Base-by-base conservation (phyloP, 1,284 basidiomycete genomes). In the Papiliotrema fonsecae region DNA sequence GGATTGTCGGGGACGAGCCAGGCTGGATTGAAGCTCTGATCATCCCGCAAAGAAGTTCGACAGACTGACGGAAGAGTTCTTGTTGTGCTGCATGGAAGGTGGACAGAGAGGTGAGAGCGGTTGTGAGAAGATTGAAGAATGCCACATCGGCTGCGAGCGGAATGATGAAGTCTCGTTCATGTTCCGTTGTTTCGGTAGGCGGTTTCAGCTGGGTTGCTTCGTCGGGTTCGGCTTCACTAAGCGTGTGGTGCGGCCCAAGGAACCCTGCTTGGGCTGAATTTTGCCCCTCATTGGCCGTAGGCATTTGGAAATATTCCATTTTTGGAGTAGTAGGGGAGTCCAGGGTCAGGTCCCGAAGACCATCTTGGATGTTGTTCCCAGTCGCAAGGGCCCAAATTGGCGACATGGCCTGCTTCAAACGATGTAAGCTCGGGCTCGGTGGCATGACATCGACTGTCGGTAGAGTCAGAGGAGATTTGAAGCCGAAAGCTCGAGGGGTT, bases 111-210 rank as follows among this genome's bases (percentile, higher is more conserved):
- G 82, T 78, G 21, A 96, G 77, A 3, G 88, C 84, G 0, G 81
- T 79, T 0, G 81, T 82, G 36, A 94, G 80, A 7, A 88, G 79
- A 35, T 83, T 79, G 69, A 93, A 88, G 75, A 97, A 97, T 1
- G 80, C 81, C 27, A 82, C 79, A 64, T 96, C 90, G 28, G 88
- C 84, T 18, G 79, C 78, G 10, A 97, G 81, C 2, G 88, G 87
- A 39, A 96, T 86, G 50, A 91, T 78, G 18, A 91, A 71, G 63
- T 90, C 86, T 24, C 65, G 53, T 38, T 62, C 60, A 24, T 26
- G 42, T 13, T 19, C 54, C 42, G 34, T 43, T n/a, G n/a, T 26
- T 22, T 31, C 38, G 14, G 18, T 28, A 26, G 26, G 18, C 16
- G 22, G 24, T 6, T 14, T 28, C 13, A 31, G 21, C 28, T 32